Evolutionary conservation across 2,329 filamentous ascomycete species (phyloP).

Genomic region (Diaporthe helianthi): DNA sequence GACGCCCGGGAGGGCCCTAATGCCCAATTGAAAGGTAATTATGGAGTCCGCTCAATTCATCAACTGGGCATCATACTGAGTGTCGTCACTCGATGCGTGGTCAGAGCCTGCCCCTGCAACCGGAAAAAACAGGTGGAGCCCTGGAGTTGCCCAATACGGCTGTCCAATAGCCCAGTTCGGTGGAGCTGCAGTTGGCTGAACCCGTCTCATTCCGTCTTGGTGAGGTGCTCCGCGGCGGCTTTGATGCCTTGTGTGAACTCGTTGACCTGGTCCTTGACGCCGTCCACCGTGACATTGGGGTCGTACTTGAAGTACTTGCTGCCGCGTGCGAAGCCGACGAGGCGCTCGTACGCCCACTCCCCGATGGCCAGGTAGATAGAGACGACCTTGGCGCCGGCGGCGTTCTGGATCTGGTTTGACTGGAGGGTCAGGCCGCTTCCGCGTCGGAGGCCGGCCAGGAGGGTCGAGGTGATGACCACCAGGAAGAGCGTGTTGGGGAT

Average conservation of each 20-base stretch:
- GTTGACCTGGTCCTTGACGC: constrained; percentile 33
- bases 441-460: constrained; percentile 34
- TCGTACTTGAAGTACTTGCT: constrained; percentile 33
- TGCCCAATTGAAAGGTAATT: neutral
- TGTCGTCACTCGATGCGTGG: neutral
- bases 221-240: constrained; percentile 25
- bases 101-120: neutral
- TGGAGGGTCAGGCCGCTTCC: constrained; percentile 34
- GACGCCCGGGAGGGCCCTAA: neutral
- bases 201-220: neutral
- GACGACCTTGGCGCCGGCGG: constrained; percentile 17
- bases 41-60: neutral
- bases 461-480: constrained; percentile 33
- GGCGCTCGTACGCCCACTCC: constrained; percentile 32
- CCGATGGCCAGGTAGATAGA: constrained; percentile 31
- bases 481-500: constrained; percentile 35
- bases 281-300: constrained; percentile 32
- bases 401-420: constrained; percentile 29
- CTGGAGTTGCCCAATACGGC: too few species aligned
- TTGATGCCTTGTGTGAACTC: constrained; percentile 34
- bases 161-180: too few species aligned
- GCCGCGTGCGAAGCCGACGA: constrained; percentile 30
- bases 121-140: too few species aligned
- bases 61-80: neutral
- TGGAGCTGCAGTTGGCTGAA: neutral